Conservation (phyloP, 2,329 filamentous ascomycete species). For the Berkeleyomyces basicola region DNA sequence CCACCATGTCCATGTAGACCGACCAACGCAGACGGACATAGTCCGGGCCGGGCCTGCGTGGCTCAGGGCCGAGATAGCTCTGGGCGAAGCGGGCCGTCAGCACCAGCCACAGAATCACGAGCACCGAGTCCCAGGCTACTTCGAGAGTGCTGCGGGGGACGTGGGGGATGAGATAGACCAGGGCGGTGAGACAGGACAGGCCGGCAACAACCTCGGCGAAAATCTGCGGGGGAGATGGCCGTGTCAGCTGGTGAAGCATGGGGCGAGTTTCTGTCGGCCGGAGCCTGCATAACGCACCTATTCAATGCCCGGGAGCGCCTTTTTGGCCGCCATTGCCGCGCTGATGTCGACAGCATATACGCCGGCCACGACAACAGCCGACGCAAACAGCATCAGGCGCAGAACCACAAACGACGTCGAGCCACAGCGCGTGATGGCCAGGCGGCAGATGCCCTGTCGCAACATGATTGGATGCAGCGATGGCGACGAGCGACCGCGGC, state of each 20-base stretch:
- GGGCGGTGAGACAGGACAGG: slow-evolving; percentile 7
- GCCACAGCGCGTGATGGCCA: not conserved
- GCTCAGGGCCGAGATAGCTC: slow-evolving; percentile 8
- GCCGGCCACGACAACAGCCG: slow-evolving; percentile 7
- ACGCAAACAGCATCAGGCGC: slow-evolving; percentile 10
- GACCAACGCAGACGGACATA: slow-evolving; percentile 11
- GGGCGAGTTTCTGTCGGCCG: not conserved
- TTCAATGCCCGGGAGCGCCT: slow-evolving; percentile 5
- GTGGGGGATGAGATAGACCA: slow-evolving; percentile 12
- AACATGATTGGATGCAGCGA: not conserved
- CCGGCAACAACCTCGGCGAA: slow-evolving; percentile 10
- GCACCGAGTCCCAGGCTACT: slow-evolving; percentile 10
- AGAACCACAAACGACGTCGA: slow-evolving; percentile 8
- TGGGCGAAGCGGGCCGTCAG: slow-evolving; percentile 8
- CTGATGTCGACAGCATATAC: slow-evolving; percentile 12
- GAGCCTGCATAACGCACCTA: slow-evolving; percentile 2
- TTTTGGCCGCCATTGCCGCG: not conserved
- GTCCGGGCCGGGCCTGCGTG: slow-evolving; percentile 7
- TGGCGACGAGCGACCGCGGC: not conserved
- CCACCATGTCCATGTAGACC: slow-evolving; percentile 10
- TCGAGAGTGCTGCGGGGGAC: slow-evolving; percentile 6
- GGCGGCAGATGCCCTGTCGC: not conserved
- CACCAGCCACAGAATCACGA: slow-evolving; percentile 11
- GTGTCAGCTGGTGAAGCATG: not conserved
- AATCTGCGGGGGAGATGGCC: not conserved